Evolutionary conservation across 1,284 basidiomycete genomes (phyloP).

Genomic region (Ceratobasidium theobromae): DNA sequence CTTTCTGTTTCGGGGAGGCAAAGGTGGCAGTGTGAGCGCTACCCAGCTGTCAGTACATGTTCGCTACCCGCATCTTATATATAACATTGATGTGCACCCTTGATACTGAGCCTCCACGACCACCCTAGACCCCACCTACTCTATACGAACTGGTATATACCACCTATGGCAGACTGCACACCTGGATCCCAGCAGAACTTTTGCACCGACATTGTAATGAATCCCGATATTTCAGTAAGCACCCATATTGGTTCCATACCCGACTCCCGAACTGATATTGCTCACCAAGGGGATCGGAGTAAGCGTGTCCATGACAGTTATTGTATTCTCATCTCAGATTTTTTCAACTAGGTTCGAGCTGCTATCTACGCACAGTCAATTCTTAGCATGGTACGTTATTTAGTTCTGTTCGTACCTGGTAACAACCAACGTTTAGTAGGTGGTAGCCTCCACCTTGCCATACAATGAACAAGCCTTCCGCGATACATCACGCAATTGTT

Average conservation of each 20-base stretch:
- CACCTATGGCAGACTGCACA: no score
- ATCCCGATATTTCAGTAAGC: conserved; percentile 29
- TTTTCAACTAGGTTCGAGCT: conserved; percentile 6
- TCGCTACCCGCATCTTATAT: no score
- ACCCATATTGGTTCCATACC: background rate
- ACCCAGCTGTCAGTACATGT: no score
- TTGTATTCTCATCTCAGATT: background rate
- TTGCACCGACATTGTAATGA: background rate
- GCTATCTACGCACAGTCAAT: conserved; percentile 24
- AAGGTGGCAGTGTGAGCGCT: no score
- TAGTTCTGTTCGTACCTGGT: background rate
- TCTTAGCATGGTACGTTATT: conserved; percentile 13
- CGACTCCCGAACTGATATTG: background rate
- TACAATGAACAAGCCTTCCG: conserved; percentile 26
- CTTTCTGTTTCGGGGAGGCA: no score
- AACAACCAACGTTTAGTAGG: background rate
- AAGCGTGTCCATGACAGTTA: background rate
- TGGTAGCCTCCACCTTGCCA: conserved; percentile 16
- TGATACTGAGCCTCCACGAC: no score
- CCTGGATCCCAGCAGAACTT: background rate
- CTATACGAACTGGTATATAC: no score
- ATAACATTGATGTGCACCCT: no score
- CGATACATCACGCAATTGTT: conserved; percentile 23
- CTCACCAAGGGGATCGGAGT: conserved; percentile 12
- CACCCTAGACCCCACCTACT: no score